A percentile compares a stretch with the other conserved stretches of the same genome.
These are phyloP conservation scores for Verruconis gallopava DNA, from an alignment of 2,329 filamentous ascomycete species.

Conservation along the genomic window DNA sequence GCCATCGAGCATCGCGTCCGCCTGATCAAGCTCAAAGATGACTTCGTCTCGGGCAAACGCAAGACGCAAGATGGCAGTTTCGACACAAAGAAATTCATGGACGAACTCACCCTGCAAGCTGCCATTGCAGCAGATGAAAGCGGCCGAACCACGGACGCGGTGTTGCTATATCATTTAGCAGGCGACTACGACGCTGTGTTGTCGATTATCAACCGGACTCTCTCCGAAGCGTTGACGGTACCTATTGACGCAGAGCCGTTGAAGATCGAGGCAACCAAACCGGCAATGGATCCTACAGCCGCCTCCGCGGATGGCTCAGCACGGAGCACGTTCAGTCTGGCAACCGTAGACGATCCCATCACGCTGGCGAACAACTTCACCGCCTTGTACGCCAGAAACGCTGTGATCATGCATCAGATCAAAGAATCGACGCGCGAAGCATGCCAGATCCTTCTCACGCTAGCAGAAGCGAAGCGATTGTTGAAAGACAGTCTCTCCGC, in stretches of 20 bases:
- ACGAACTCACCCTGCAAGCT: conserved; percentile 83
- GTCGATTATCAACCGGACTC: conserved; percentile 71
- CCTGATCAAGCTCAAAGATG: conserved; percentile 45
- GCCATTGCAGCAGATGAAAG: conserved; percentile 90
- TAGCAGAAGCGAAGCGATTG: conserved; percentile 44
- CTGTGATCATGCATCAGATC: conserved; percentile 48
- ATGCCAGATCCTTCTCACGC: conserved; percentile 44
- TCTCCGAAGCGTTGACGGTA: conserved; percentile 78
- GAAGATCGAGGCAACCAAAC: conserved; percentile 67
- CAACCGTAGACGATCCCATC: conserved; percentile 54
- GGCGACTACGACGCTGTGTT: conserved; percentile 95
- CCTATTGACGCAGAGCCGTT: conserved; percentile 74
- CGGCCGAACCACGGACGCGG: conserved; percentile 83
- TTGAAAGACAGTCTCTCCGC: not conserved
- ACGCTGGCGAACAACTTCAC: conserved; percentile 51
- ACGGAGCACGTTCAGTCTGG: conserved; percentile 50
- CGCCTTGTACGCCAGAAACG: conserved; percentile 46
- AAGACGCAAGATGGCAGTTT: conserved; percentile 37
- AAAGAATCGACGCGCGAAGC: conserved; percentile 44
- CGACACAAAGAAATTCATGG: conserved; percentile 73
- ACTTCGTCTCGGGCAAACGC: conserved; percentile 1
- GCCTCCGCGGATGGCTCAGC: conserved; percentile 19
- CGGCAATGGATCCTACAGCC: conserved; percentile 35
- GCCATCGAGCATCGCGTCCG: conserved; percentile 74
- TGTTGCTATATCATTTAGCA: conserved; percentile 85